Percentiles rank a stretch among this genome's conserved stretches.
phyloP scores from a whole-genome alignment of 2,329 filamentous ascomycete species.

The Diaporthe velutina region DNA sequence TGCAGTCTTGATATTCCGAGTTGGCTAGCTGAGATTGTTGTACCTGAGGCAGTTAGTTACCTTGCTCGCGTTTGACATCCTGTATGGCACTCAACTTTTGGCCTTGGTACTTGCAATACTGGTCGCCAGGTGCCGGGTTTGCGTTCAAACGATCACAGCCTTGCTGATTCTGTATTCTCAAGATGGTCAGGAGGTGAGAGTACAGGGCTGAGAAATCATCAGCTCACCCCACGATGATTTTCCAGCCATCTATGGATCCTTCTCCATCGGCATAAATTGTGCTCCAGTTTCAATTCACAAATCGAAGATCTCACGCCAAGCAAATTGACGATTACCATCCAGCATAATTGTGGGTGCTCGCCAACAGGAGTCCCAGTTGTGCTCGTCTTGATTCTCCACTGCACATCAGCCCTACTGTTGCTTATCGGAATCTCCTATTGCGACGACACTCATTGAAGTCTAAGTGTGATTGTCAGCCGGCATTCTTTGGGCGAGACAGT shows the following conservation, averaged over 20 bases:
- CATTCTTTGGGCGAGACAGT: not conserved
- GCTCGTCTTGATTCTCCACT: not conserved
- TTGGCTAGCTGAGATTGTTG: no score
- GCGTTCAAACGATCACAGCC: no score
- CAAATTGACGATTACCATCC: not conserved
- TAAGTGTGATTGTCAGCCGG: not conserved
- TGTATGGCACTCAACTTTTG: not conserved
- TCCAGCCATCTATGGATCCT: accelerated
- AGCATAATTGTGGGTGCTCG: not conserved
- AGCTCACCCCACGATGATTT: not conserved
- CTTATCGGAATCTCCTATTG: not conserved
- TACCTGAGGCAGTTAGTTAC: no score
- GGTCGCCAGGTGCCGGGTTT: not conserved
- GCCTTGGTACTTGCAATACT: not conserved
- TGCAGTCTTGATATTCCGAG: no score
- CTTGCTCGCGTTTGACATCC: not conserved
- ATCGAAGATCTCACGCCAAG: not conserved
- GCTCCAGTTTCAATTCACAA: not conserved
- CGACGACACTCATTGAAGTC: not conserved
- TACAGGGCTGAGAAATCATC: not conserved
- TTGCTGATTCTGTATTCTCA: not conserved
- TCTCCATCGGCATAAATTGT: not conserved
- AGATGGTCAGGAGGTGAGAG: no score
- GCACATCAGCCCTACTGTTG: not conserved
- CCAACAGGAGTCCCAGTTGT: not conserved